Evolutionary conservation across 495 filamentous ascomycete species (phyloP).

Genomic region (Poronia punctata): DNA sequence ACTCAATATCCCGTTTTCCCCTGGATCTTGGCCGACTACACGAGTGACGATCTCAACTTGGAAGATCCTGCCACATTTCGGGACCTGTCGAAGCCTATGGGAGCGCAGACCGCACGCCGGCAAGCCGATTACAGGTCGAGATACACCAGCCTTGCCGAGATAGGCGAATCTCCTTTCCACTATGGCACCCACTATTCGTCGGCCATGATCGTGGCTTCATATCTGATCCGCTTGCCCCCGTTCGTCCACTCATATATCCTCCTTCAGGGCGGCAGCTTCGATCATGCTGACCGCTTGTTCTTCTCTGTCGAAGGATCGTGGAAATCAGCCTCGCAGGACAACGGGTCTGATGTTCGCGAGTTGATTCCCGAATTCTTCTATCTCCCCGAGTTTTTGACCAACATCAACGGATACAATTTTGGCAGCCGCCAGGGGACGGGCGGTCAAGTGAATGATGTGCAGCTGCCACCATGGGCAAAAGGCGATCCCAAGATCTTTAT

Average conservation of each 20-base stretch:
- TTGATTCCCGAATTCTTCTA: conserved; percentile 96
- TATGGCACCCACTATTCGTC: conserved; percentile 99
- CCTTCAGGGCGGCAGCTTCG: conserved; percentile 93
- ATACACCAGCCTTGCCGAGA: conserved; percentile 84
- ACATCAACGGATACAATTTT: conserved; percentile 91
- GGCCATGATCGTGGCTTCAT: conserved; percentile 96
- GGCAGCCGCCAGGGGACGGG: conserved; percentile 73
- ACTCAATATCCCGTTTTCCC: conserved; percentile 98
- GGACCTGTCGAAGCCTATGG: conserved; percentile 94
- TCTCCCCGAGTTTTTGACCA: conserved; percentile 85
- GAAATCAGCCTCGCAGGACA: conserved; percentile 81
- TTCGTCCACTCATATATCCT: conserved; percentile 96
- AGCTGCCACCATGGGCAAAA: conserved; percentile 91
- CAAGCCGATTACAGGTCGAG: conserved; percentile 72
- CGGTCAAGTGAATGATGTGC: conserved; percentile 73
- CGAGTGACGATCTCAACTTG: conserved; percentile 88
- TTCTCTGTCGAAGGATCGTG: conserved; percentile 89
- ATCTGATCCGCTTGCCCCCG: conserved; percentile 88
- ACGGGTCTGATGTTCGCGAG: conserved; percentile 89
- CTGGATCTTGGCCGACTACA: conserved; percentile 94
- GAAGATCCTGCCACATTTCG: conserved; percentile 77
- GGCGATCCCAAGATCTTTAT: conserved; percentile 95
- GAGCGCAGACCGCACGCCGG: conserved; percentile 72
- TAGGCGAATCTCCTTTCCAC: conserved; percentile 87
- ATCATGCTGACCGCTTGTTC: conserved; percentile 92